These are phyloP conservation scores for Russula virescens DNA, from an alignment of 768 basidiomycete species.

Conservation along the genomic window DNA sequence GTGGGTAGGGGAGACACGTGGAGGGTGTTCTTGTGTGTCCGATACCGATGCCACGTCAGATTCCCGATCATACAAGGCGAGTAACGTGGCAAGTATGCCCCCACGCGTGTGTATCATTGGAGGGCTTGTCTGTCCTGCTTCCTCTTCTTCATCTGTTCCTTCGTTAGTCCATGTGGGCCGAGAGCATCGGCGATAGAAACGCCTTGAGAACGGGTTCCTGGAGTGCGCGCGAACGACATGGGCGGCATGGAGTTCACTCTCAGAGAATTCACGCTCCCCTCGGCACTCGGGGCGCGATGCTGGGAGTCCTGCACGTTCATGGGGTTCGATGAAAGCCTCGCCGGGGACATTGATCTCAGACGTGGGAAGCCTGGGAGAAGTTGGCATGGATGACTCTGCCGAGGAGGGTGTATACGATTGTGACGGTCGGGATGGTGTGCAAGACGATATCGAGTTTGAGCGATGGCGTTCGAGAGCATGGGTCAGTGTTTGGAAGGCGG, in stretches of 20 bases:
- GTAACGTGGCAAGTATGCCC: slow-evolving; percentile 60
- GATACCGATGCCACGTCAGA: slow-evolving; percentile 13
- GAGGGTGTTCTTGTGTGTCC: slow-evolving; percentile 23
- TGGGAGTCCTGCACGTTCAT: slow-evolving; percentile 62
- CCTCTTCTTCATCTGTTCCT: slow-evolving; percentile 16
- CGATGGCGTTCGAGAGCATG: slow-evolving; percentile 49
- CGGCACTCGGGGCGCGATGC: slow-evolving; percentile 33
- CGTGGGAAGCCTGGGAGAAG: slow-evolving; percentile 3
- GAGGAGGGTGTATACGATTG: slow-evolving; percentile 8
- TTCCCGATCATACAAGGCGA: slow-evolving; percentile 54
- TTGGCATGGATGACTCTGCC: slow-evolving; percentile 17
- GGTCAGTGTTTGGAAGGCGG: slow-evolving; percentile 44
- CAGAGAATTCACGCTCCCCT: background rate
- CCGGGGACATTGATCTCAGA: slow-evolving; percentile 37
- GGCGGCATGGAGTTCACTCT: slow-evolving; percentile 33
- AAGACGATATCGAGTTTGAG: slow-evolving; percentile 25
- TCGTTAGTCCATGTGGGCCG: background rate
- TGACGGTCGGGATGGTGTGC: background rate
- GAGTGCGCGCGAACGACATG: slow-evolving; percentile 42
- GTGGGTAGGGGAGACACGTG: slow-evolving; percentile 3
- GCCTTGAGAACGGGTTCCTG: slow-evolving; percentile 19
- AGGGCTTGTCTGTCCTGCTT: slow-evolving; percentile 9
- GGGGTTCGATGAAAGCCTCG: slow-evolving; percentile 51
- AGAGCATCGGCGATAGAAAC: slow-evolving; percentile 2
- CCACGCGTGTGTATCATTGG: slow-evolving; percentile 30